Conservation (phyloP, 495 filamentous ascomycete species). For the Pseudotulostoma volvatum region DNA sequence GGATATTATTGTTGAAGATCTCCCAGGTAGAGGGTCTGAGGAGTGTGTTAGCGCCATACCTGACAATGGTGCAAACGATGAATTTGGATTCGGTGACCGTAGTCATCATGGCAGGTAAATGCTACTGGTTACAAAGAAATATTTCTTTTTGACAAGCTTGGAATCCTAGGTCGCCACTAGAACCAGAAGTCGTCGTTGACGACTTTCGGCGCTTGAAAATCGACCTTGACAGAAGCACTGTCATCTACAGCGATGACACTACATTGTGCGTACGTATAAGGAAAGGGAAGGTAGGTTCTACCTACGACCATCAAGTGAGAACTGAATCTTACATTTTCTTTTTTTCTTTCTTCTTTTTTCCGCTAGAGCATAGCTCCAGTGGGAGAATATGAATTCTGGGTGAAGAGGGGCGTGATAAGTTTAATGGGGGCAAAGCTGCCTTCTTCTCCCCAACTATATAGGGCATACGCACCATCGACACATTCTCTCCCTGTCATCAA, state of each 20-base stretch:
- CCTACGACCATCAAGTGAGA: neutral
- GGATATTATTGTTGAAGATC: neutral
- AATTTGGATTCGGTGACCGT: constrained; percentile 13
- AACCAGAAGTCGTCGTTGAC: constrained; percentile 17
- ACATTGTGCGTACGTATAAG: constrained; percentile 27
- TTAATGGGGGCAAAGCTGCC: constrained; percentile 48
- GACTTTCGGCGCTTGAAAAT: constrained; percentile 29
- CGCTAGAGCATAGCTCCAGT: constrained; percentile 50
- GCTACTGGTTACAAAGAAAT: constrained; percentile 15
- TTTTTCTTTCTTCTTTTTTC: too few relatives aligned
- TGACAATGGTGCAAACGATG: constrained; percentile 12
- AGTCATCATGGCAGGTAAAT: constrained; percentile 6
- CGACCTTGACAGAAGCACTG: constrained; percentile 22
- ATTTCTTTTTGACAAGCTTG: constrained; percentile 19
- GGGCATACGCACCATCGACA: constrained; percentile 57
- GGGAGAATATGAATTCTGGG: constrained; percentile 58
- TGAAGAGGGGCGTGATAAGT: constrained; percentile 46
- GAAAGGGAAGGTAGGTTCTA: constrained; percentile 23
- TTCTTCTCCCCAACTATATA: constrained; percentile 32
- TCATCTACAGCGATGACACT: constrained; percentile 25
- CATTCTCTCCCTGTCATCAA: constrained; percentile 62
- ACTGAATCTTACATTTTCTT: neutral
- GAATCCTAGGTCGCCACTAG: too few relatives aligned
- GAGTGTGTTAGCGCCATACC: constrained; percentile 5
- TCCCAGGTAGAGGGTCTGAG: constrained; percentile 9